These are phyloP conservation scores for Scortechinia acanthostroma DNA, from an alignment of 2,329 filamentous ascomycete genomes.

Conservation along the genomic window DNA sequence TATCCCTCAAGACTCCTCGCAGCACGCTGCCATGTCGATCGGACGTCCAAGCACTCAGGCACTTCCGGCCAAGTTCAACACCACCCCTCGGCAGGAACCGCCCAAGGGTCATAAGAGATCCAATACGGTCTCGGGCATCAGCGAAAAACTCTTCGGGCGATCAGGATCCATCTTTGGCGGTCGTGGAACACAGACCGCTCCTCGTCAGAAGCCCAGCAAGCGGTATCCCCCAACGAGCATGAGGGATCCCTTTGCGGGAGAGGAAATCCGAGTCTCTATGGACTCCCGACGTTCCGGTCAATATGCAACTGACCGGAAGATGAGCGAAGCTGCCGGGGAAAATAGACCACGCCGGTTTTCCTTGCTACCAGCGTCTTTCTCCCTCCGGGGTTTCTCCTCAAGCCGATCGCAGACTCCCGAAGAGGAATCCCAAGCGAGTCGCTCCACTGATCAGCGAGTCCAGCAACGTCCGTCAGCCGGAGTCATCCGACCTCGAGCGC, in stretches of 20 bases:
- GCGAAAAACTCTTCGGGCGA: constrained; percentile 43
- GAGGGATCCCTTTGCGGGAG: constrained; percentile 54
- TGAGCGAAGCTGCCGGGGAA: constrained; percentile 35
- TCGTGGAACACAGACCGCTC: background rate
- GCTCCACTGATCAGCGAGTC: background rate
- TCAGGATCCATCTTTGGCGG: constrained; percentile 76
- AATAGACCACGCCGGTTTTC: constrained; percentile 54
- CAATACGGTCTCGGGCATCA: constrained; percentile 72
- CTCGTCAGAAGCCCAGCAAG: constrained; percentile 50
- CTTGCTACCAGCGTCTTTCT: constrained; percentile 57
- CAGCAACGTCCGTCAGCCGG: background rate
- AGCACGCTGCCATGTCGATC: constrained; percentile 29
- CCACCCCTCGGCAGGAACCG: constrained; percentile 6
- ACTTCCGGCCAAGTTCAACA: constrained; percentile 44
- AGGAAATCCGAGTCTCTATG: constrained; percentile 56
- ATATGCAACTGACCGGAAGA: constrained; percentile 45
- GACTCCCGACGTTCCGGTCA: constrained; percentile 67
- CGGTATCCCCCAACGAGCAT: constrained; percentile 89
- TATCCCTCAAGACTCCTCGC: constrained; percentile 17
- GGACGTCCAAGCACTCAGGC: constrained; percentile 47
- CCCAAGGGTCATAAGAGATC: constrained; percentile 59
- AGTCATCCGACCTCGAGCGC: background rate
- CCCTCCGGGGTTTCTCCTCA: constrained; percentile 56
- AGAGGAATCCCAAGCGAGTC: constrained; percentile 34
- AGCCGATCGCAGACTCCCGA: constrained; percentile 29